Evolutionary conservation across 192 early-diverging fungal species (phyloP).

Genomic region (Backusella tuberculispora): DNA sequence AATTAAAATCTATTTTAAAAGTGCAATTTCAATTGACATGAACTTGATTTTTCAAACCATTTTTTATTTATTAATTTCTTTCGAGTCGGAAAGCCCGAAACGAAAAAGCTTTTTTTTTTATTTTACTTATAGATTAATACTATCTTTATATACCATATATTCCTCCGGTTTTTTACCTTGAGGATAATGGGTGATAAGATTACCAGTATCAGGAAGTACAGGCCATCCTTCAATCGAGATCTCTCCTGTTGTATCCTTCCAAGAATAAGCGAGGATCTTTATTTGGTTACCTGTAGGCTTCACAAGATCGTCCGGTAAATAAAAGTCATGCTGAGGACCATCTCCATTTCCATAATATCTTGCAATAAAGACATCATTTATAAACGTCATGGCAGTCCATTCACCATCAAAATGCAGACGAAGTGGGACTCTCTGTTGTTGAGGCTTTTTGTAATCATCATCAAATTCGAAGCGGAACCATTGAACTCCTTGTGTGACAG

Average conservation of each 20-base stretch:
- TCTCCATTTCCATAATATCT: conserved; percentile 74
- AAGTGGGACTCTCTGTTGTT: conserved; percentile 56
- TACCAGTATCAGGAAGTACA: conserved; percentile 29
- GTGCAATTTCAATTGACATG: too few relatives aligned
- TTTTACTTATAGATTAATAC: conserved; percentile 6
- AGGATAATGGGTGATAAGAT: conserved; percentile 2
- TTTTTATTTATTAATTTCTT: too few relatives aligned
- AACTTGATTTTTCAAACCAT: too few relatives aligned
- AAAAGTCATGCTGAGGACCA: conserved; percentile 70
- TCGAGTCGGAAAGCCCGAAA: too few relatives aligned
- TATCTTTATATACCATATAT: conserved; percentile 34
- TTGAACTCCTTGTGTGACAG: conserved; percentile 37
- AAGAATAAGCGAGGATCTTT: conserved; percentile 53
- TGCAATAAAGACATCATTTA: conserved; percentile 69
- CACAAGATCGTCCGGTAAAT: conserved; percentile 60
- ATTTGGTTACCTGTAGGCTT: conserved; percentile 44
- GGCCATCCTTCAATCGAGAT: conserved; percentile 35
- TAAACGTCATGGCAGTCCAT: conserved; percentile 67
- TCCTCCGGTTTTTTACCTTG: conserved; percentile 2
- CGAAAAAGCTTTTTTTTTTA: too few relatives aligned
- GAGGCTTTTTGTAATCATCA: not conserved
- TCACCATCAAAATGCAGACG: conserved; percentile 67
- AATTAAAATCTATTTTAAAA: too few relatives aligned
- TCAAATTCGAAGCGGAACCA: conserved; percentile 43
- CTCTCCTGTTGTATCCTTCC: conserved; percentile 32